Base-by-base conservation (phyloP, 2,329 filamentous ascomycete genomes). In the Chlorencoelia australis region DNA sequence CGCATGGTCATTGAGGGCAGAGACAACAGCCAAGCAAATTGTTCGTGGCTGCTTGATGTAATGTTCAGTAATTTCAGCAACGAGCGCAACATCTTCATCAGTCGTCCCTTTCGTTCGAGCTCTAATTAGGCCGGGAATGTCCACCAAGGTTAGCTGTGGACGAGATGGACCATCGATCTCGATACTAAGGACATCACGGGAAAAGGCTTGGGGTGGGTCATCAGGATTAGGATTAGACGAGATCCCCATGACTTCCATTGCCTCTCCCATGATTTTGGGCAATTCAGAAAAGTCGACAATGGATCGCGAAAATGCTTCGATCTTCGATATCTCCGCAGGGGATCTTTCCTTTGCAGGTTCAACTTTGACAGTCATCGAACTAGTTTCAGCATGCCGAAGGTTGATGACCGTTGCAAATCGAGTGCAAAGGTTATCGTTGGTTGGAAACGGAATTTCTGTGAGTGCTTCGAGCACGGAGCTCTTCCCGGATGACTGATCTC, bases 401-500 rank as follows among this genome's bases (percentile, higher is more conserved):
- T 57, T 62, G 29, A 70, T 68, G 39, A 68, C 59, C 0, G 65
- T 68, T 1, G 65, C 62, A 46, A 64, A 79, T 13, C 74, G 62
- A 0, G 75, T 80, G 46, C 75, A 80, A 2, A 75, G 64, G 30
- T 67, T 71, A 33, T 71, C 71, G 42, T 73, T 71, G 37, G 69
- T 62, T 0, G 74, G 75, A 30, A 80, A 79, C 0, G 68, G 67
- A 7, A 75, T 73, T 16, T 72, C 71, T 0, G 73, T 76, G 24
- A 80, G 62, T n/a, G 73, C 73, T 48, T 78, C 73, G 2, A 79
- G 64, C 1, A 76, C 71, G 4, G 73, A 78, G 46, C 69, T 75
- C 54, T 79, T 79, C 14, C 75, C 75, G 5, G 72, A 69, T 2
- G 72, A 77, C 54, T 79, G 73, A 51, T 79, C 73, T 19, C 75